Percentiles rank a stretch among this genome's conserved stretches.
These are phyloP conservation scores for Cornus controversa DNA, from an alignment of 148 eudicot species.

Conservation along the genomic window DNA sequence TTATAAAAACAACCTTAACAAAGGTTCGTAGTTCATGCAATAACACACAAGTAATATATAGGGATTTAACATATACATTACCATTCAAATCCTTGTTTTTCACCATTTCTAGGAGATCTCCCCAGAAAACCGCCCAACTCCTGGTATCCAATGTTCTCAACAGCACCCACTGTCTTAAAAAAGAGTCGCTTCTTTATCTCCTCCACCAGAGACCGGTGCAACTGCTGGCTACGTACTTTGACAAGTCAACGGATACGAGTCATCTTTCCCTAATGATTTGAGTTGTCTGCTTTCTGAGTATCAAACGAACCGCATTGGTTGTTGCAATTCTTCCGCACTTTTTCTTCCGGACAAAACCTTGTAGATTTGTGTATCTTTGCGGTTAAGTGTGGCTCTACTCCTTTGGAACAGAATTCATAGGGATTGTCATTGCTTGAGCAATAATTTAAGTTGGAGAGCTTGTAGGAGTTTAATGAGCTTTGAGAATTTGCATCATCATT, in stretches of 20 bases:
- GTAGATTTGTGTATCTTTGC: conserved; percentile 32
- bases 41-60: neutral
- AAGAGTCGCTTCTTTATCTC: conserved; percentile 47
- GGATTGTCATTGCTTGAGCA: conserved; percentile 26
- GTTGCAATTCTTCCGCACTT: conserved; percentile 6
- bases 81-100: conserved; percentile 10
- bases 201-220: conserved; percentile 60
- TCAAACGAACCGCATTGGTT: conserved; percentile 1
- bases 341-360: conserved; percentile 43
- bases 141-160: conserved; percentile 60
- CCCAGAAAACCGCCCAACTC: conserved; percentile 26
- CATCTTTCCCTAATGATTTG: conserved; percentile 30
- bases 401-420: conserved; percentile 10
- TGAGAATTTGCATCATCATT: conserved; percentile 62
- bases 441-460: conserved; percentile 40
- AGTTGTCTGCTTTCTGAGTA: conserved; percentile 7
- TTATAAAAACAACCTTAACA: too few species aligned
- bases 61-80: neutral
- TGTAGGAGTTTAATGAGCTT: conserved; percentile 44
- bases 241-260: conserved; percentile 43
- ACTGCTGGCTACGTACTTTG: conserved; percentile 73
- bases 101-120: conserved; percentile 3
- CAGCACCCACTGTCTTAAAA: conserved; percentile 69
- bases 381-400: neutral
- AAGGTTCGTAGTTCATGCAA: neutral